A percentile compares a stretch with the other conserved stretches of the same genome.
Evolutionary conservation across 495 filamentous ascomycete genomes (phyloP).

Genomic region (Penicillium mononematosum): DNA sequence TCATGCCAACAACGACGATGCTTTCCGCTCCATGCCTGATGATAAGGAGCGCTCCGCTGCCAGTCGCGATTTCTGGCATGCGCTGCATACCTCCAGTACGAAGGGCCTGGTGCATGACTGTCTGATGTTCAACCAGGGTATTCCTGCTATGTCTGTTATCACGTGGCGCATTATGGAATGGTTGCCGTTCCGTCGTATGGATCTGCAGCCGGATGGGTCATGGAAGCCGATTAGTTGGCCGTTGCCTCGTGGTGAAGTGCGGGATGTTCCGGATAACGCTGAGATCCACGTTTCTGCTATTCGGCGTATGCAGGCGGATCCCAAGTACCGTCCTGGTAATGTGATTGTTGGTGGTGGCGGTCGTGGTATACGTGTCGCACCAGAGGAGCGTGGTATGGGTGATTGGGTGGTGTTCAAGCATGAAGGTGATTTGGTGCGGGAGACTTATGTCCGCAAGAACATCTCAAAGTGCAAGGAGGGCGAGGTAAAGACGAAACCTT

Average conservation of each 20-base stretch:
- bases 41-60: constrained; percentile 33
- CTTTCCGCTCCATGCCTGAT: constrained; percentile 22
- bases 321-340: constrained; percentile 74
- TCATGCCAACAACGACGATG: constrained; percentile 18
- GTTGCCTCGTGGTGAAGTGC: constrained; percentile 73
- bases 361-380: constrained; percentile 62
- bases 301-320: constrained; percentile 64
- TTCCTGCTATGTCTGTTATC: constrained; percentile 56
- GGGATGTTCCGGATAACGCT: constrained; percentile 73
- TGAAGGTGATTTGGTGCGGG: constrained; percentile 64
- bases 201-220: constrained; percentile 66
- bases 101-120: constrained; percentile 73
- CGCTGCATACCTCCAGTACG: constrained; percentile 58
- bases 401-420: constrained; percentile 67
- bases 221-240: constrained; percentile 86
- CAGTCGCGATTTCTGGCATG: constrained; percentile 50
- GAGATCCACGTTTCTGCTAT: constrained; percentile 74
- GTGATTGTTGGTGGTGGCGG: constrained; percentile 79
- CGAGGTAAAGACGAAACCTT: constrained; percentile 2
- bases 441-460: constrained; percentile 55
- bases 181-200: constrained; percentile 82
- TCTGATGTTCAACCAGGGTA: constrained; percentile 63
- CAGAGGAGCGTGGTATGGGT: constrained; percentile 62
- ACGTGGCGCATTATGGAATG: constrained; percentile 85
- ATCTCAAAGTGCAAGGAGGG: constrained; percentile 26